These are phyloP conservation scores for Urostyla sp. DNA, from an alignment of 73 alveolate genomes.

Conservation along the genomic window DNA sequence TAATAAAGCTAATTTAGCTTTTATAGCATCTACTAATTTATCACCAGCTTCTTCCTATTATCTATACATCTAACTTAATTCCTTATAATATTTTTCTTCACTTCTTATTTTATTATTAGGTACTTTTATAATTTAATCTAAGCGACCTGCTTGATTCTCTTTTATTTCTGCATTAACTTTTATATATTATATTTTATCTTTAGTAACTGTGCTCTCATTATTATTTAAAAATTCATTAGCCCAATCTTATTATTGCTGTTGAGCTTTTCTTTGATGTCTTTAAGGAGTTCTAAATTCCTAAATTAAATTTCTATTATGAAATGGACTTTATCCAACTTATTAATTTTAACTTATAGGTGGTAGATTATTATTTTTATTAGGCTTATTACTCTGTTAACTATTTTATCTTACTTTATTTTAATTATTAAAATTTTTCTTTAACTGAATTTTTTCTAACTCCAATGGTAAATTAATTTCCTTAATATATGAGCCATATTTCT, in stretches of 20 bases:
- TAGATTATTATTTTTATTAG: too few relatives aligned
- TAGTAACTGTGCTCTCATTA: background rate
- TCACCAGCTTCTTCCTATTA: conserved; percentile 13
- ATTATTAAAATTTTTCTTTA: background rate
- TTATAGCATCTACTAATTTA: conserved; percentile 40
- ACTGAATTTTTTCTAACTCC: conserved; percentile 12
- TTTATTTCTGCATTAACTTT: background rate
- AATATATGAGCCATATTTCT: conserved; percentile 26
- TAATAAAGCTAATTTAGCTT: conserved; percentile 20
- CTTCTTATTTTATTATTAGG: background rate
- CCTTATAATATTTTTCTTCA: conserved; percentile 9
- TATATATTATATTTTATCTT: conserved; percentile 13
- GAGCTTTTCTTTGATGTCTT: too few relatives aligned
- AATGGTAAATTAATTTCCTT: conserved; percentile 45
- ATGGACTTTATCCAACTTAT: too few relatives aligned
- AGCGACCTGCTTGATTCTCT: conserved; percentile 13
- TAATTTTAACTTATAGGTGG: too few relatives aligned
- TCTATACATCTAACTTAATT: conserved; percentile 11
- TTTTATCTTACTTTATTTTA: background rate
- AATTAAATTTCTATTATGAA: too few relatives aligned
- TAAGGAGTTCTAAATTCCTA: too few relatives aligned
- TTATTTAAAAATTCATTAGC: conserved; percentile 14
- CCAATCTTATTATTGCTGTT: conserved; percentile 35
- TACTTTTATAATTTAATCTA: background rate
- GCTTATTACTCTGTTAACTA: too few relatives aligned